These are phyloP conservation scores for Zygosaccharomyces sapae DNA, from an alignment of 1,139 yeast species.

Conservation along the genomic window DNA sequence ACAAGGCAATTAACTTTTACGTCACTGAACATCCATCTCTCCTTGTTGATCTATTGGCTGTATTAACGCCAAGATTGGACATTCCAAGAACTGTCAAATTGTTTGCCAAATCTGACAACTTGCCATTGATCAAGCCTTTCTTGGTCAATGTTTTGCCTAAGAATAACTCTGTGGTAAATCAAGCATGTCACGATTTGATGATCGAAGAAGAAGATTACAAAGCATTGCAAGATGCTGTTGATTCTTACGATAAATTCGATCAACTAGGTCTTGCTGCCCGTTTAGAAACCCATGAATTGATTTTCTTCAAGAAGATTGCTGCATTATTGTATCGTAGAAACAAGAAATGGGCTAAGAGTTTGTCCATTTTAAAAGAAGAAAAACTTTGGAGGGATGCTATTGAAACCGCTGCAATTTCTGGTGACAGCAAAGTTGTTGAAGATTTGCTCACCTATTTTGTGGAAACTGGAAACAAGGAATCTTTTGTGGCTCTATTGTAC, in stretches of 20 bases:
- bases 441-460: slow-evolving; percentile 89
- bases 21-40: slow-evolving; percentile 88
- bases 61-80: slow-evolving; percentile 85
- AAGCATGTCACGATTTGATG: slow-evolving; percentile 90
- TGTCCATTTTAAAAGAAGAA: slow-evolving; percentile 83
- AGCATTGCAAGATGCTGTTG: slow-evolving; percentile 81
- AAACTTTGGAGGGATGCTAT: slow-evolving; percentile 94
- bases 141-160: slow-evolving; percentile 85
- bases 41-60: slow-evolving; percentile 80
- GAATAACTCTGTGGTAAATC: slow-evolving; percentile 86
- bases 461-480: slow-evolving; percentile 94
- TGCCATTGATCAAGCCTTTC: slow-evolving; percentile 94
- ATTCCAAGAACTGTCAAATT: slow-evolving; percentile 92
- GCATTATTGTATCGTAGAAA: slow-evolving; percentile 91
- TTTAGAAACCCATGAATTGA: slow-evolving; percentile 82
- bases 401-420: slow-evolving; percentile 84
- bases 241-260: slow-evolving; percentile 85
- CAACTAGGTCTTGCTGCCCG: slow-evolving; percentile 89
- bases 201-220: slow-evolving; percentile 96
- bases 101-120: slow-evolving; percentile 91
- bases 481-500: slow-evolving; percentile 86
- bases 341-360: slow-evolving; percentile 88
- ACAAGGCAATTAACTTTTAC: slow-evolving; percentile 94
- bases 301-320: slow-evolving; percentile 93
- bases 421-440: slow-evolving; percentile 76